Percentiles rank a stretch among this genome's conserved stretches.
These are phyloP conservation scores for Cystofilobasidium bisporidii DNA, from an alignment of 768 basidiomycete species.

Conservation along the genomic window DNA sequence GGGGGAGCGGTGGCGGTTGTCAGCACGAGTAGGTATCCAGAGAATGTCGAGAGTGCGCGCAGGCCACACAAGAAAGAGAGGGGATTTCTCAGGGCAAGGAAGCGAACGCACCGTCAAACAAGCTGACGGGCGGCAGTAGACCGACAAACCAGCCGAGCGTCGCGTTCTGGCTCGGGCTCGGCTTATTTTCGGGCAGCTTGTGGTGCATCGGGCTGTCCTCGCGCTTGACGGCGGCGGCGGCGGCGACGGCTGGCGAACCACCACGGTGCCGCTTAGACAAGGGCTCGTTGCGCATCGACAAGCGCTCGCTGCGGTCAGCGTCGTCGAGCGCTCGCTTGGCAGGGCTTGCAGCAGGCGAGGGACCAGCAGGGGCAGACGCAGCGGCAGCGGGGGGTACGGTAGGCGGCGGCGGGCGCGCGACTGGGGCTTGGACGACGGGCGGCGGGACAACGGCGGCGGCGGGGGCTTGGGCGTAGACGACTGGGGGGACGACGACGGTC, in stretches of 20 bases:
- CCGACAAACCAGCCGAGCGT: conserved; percentile 70
- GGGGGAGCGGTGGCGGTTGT: neutral
- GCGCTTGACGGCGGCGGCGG: neutral
- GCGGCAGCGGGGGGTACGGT: no score
- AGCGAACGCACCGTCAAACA: conserved; percentile 70
- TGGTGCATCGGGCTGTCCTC: conserved; percentile 17
- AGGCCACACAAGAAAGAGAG: no score
- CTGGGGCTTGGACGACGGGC: no score
- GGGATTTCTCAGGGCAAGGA: conserved; percentile 26
- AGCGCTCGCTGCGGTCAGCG: conserved; percentile 10
- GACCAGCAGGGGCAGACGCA: neutral
- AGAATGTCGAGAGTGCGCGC: neutral
- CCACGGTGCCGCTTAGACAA: conserved; percentile 32
- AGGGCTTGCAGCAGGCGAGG: conserved; percentile 24
- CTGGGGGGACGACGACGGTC: no score
- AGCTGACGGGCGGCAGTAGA: conserved; percentile 56
- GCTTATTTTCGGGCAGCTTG: neutral
- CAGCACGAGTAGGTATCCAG: neutral
- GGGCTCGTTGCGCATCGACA: conserved; percentile 26
- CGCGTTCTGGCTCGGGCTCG: conserved; percentile 26
- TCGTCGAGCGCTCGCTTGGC: conserved; percentile 21
- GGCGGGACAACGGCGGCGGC: no score
- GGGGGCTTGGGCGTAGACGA: neutral
- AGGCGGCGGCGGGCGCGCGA: no score
- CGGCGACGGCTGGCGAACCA: conserved; percentile 28